phyloP scores from a whole-genome alignment of 257 asterid species.

The Galeopsis tetrahit region DNA sequence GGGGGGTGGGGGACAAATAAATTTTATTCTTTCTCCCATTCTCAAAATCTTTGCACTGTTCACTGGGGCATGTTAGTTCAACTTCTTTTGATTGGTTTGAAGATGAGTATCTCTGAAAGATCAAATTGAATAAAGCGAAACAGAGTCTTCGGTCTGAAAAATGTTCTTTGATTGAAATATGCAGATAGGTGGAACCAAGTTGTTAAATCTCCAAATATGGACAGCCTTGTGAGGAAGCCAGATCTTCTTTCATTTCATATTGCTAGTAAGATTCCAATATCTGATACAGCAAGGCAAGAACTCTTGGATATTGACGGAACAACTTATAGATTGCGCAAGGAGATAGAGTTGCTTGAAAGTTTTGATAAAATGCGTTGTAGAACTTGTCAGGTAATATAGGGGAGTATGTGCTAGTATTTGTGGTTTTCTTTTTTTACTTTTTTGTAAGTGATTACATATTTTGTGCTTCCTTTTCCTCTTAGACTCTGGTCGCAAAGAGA shows the following conservation, averaged over 20 bases:
- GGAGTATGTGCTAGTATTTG: background rate
- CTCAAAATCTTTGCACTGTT: slow-evolving; percentile 9
- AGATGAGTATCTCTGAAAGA: background rate
- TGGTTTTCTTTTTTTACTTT: background rate
- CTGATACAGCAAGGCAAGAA: slow-evolving; percentile 90
- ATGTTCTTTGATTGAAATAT: slow-evolving; percentile 34
- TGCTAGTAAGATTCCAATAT: slow-evolving; percentile 92
- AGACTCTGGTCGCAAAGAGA: slow-evolving; percentile 81
- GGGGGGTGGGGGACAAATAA: background rate
- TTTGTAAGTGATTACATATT: slow-evolving; percentile 24
- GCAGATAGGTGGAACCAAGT: slow-evolving; percentile 94
- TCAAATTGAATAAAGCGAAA: slow-evolving; percentile 18
- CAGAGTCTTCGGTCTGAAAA: background rate
- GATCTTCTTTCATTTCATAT: slow-evolving; percentile 91
- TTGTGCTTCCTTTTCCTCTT: slow-evolving; percentile 26
- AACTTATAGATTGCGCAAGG: slow-evolving; percentile 84
- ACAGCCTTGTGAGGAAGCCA: slow-evolving; percentile 73
- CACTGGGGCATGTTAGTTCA: slow-evolving; percentile 9
- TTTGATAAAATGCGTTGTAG: slow-evolving; percentile 80
- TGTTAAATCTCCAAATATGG: slow-evolving; percentile 83
- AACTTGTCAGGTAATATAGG: slow-evolving; percentile 73
- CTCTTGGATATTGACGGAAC: slow-evolving; percentile 98
- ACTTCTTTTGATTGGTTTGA: slow-evolving; percentile 23
- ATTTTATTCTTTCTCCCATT: background rate
- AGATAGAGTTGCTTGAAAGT: slow-evolving; percentile 88